These are phyloP conservation scores for Abortiporus biennis DNA, from an alignment of 1,284 basidiomycete species.

Conservation along the genomic window DNA sequence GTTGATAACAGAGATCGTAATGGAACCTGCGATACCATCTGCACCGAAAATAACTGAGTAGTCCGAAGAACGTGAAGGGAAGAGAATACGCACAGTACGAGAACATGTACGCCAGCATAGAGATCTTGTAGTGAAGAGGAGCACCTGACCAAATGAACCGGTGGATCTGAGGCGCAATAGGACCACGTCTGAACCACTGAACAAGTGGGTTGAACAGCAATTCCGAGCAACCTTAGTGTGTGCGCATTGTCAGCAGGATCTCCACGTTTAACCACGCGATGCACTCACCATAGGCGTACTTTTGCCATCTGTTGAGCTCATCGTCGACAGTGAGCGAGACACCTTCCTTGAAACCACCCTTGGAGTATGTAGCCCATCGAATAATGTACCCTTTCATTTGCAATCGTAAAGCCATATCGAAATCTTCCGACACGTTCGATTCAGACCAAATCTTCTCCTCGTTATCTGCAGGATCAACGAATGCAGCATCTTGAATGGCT, in stretches of 20 bases:
- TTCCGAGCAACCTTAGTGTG: conserved; percentile 30
- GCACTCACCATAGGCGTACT: conserved; percentile 43
- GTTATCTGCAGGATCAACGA: conserved; percentile 38
- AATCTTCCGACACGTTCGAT: conserved; percentile 55
- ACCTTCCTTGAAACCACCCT: conserved; percentile 52
- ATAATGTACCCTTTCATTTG: conserved; percentile 45
- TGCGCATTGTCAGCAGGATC: conserved; percentile 4
- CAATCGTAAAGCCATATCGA: conserved; percentile 47
- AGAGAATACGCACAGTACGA: conserved; percentile 31
- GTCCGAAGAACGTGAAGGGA: not conserved
- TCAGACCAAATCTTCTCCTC: conserved; percentile 50
- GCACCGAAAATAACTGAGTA: conserved; percentile 4
- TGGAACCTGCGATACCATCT: conserved; percentile 34
- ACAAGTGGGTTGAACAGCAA: conserved; percentile 40
- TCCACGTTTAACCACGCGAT: conserved; percentile 11
- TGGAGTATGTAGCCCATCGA: conserved; percentile 51
- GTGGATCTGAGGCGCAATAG: conserved; percentile 42
- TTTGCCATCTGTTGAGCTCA: conserved; percentile 53
- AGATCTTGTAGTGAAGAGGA: conserved; percentile 38
- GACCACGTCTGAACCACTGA: conserved; percentile 42
- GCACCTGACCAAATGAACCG: conserved; percentile 35
- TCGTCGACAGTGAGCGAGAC: conserved; percentile 49
- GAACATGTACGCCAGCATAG: conserved; percentile 39
- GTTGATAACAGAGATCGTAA: conserved; percentile 34
- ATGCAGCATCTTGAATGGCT: conserved; percentile 46